Conservation (phyloP, 345 rosid species). For the Gossypium sturtianum region DNA sequence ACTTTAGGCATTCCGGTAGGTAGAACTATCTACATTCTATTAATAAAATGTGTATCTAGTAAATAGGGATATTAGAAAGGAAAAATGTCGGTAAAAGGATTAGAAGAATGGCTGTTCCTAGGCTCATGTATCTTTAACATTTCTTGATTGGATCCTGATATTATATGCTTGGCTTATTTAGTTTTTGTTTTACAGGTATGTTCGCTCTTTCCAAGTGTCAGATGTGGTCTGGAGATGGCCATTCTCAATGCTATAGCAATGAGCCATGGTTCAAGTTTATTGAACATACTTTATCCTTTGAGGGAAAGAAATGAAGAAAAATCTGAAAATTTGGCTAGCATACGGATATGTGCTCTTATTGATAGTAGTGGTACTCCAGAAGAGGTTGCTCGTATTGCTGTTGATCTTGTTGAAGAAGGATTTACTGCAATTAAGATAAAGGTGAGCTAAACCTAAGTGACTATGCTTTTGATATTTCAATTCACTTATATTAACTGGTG, state of each 20-base stretch:
- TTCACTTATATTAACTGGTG: neutral
- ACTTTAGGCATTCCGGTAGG: slow-evolving; percentile 70
- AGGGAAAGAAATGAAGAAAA: slow-evolving; percentile 30
- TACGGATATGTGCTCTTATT: slow-evolving; percentile 78
- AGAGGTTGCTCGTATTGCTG: slow-evolving; percentile 67
- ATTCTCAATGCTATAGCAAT: slow-evolving; percentile 64
- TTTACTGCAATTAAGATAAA: slow-evolving; percentile 80
- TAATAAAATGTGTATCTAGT: slow-evolving; percentile 2
- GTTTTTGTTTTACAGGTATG: slow-evolving; percentile 42
- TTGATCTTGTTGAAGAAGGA: slow-evolving; percentile 68
- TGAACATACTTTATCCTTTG: slow-evolving; percentile 37
- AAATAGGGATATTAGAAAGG: neutral
- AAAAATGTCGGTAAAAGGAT: neutral
- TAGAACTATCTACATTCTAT: slow-evolving; percentile 20
- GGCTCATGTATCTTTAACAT: neutral
- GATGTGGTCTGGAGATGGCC: slow-evolving; percentile 97
- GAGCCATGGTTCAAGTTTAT: slow-evolving; percentile 50
- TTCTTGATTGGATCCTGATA: neutral
- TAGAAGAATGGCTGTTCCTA: neutral
- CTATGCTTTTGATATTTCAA: neutral
- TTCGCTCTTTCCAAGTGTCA: slow-evolving; percentile 81
- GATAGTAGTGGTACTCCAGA: slow-evolving; percentile 68
- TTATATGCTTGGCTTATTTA: slow-evolving; percentile 4
- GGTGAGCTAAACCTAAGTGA: slow-evolving; percentile 33
- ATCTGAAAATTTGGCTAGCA: slow-evolving; percentile 32